These are phyloP conservation scores for Fusarium irregulare DNA, from an alignment of 2,329 filamentous ascomycete species.

Conservation along the genomic window DNA sequence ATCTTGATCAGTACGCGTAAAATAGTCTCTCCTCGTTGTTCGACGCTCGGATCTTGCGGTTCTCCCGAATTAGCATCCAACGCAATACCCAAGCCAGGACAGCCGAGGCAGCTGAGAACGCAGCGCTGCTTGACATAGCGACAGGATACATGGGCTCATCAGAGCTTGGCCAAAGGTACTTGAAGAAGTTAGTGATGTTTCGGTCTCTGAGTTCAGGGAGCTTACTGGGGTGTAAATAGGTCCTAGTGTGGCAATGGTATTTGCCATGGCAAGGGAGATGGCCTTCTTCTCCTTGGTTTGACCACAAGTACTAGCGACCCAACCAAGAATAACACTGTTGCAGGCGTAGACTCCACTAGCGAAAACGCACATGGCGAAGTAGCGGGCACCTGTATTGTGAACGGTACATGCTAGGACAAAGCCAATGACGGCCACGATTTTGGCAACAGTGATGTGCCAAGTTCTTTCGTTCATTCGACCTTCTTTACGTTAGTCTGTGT, in stretches of 20 bases:
- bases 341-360: slow-evolving; percentile 54
- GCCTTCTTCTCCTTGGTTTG: slow-evolving; percentile 62
- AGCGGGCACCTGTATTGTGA: slow-evolving; percentile 32
- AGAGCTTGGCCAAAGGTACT: slow-evolving; percentile 36
- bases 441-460: slow-evolving; percentile 58
- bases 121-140: slow-evolving; percentile 36
- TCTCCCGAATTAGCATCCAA: slow-evolving; percentile 49
- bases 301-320: slow-evolving; percentile 54
- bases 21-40: slow-evolving; percentile 44
- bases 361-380: slow-evolving; percentile 52
- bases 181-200: not conserved
- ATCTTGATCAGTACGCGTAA: slow-evolving; percentile 45
- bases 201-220: not conserved
- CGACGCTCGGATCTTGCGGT: slow-evolving; percentile 47
- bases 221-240: slow-evolving; percentile 38
- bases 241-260: slow-evolving; percentile 35
- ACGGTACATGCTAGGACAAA: slow-evolving; percentile 43
- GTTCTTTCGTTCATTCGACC: slow-evolving; percentile 55
- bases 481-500: slow-evolving; percentile 28
- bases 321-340: slow-evolving; percentile 58
- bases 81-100: slow-evolving; percentile 53
- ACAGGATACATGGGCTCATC: slow-evolving; percentile 20
- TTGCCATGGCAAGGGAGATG: slow-evolving; percentile 51
- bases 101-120: slow-evolving; percentile 50
- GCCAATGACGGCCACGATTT: slow-evolving; percentile 51